These are phyloP conservation scores for Thuja plicata DNA, from an alignment of 83 land plant species.

Conservation along the genomic window DNA sequence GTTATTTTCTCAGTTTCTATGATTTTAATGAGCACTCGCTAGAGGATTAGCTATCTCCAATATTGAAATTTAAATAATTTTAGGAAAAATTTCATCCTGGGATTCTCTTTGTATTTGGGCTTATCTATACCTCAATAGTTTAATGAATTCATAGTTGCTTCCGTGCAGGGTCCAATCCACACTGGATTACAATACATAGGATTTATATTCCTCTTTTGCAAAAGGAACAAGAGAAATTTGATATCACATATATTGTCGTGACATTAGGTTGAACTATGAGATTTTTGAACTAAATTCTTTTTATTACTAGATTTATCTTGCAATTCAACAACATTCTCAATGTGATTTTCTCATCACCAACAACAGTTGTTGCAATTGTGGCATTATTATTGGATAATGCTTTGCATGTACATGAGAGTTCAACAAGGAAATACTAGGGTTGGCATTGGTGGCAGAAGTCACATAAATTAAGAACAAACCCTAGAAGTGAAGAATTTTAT, in stretches of 20 bases:
- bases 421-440: constrained; percentile 44
- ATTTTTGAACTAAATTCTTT: neutral
- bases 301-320: neutral
- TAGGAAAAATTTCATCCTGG: constrained; percentile 69
- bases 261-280: neutral
- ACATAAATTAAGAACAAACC: constrained; percentile 34
- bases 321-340: constrained; percentile 67
- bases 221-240: neutral
- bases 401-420: constrained; percentile 19
- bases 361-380: constrained; percentile 47
- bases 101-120: constrained; percentile 81
- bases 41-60: constrained; percentile 69
- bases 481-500: constrained; percentile 76
- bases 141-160: constrained; percentile 58
- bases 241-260: neutral
- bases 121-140: constrained; percentile 94
- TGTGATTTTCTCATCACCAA: constrained; percentile 47
- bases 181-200: constrained; percentile 83
- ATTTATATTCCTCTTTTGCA: neutral
- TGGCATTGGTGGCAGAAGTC: constrained; percentile 72
- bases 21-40: constrained; percentile 34
- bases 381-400: constrained; percentile 57
- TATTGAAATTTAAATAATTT: constrained; percentile 80
- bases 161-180: constrained; percentile 81
- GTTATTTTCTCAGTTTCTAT: neutral